Base-by-base conservation (phyloP, 495 filamentous ascomycete genomes). In the Neurospora sp. region DNA sequence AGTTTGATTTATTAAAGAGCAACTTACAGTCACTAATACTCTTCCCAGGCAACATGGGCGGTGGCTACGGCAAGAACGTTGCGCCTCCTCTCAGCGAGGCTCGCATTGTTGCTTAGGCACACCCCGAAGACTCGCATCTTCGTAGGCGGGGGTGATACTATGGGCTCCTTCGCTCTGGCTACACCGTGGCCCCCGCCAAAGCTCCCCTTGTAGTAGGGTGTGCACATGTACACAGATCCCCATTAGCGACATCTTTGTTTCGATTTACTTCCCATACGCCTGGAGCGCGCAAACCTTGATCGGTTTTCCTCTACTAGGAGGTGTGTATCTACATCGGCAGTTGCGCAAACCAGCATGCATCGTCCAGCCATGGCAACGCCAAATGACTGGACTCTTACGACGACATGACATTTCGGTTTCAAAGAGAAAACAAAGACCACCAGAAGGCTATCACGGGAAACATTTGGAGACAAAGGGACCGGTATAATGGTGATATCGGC, bases 31-130 rank as follows among this genome's bases (percentile, higher is more conserved):
- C 70, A 73, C 76, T 84, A 78, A 83, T 73, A 72, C 70, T 69
- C 14, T 41, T 72, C 39, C 59, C 69, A 91, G 91, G 91, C 74
- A 94, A 96, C 83, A 84, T 90, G 71, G 86, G 81, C 20, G 89
- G 88, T 73, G 81, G 86, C 61, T 96, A 93, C 75, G 88, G 75
- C 72, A 76, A 76, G 41, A 94, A 96, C 78, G 88, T 96, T 44
- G 75, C 82, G 11, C 69, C 72, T 22, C 88, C 91, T 41, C 78
- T 83, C 10, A 85, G 85, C 75, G 70, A 81, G 72, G 27, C 74
- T 31, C 35, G 69, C 12, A 72, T 81, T 37, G 71, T 71, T 35
- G 78, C 74, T 40, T 82, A 80, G 77, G 59, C n/a, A n/a, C 38
- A 71, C 53, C 53, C 22, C 7, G 14, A 65, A 65, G 53, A 31